Evolutionary conservation across 108 stramenopile genomes (phyloP), one percentile per base, ranked within the genome.

Genomic region (Licmophora abbreviata): DNA sequence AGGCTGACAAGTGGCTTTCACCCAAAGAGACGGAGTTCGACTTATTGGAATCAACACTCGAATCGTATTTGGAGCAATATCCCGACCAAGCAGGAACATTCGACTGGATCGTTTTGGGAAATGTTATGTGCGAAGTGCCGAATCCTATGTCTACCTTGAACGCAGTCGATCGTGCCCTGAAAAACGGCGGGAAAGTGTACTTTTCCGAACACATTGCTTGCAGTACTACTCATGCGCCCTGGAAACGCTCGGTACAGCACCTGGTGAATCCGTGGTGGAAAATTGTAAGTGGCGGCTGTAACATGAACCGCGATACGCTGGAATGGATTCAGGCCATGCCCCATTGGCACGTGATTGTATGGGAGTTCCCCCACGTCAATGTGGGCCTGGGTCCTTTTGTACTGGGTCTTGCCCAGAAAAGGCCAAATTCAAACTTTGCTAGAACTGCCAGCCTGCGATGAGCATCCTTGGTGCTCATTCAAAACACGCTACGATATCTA

Each of bases 61-160:
- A 54, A 27, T 21, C 25, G 11, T 44, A 48, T 34, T 28, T 59
- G 26, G 25, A 21, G 49, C 48, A 50, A 17, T 31, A 50, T 14
- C 48, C 11, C n/a, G 3, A 24, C 29, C 48, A 50, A 50, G 2
- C 30, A 24, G 14, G 23, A 3, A 25, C 44, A 25, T 70, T 60
- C 41, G 69, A 70, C 45, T 59, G 33, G 29, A 33, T 70, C 29
- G 54, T 70, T 20, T 47, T 70, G 25, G 69, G 69, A 10, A 70
- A 70, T 54, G 63, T 70, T 1, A 42, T 70, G 21, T 70, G 61
- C 24, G 69, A 70, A 30, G 69, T 70, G 5, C 37, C 46, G 31
- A 27, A 58, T 37, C 55, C 37, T 11, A n/a, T 29, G 18, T 54
- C 28, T 24, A 42, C 53, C 2, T 22, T 70, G 11, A 18, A 52